Evolutionary conservation across 148 eudicot genomes (phyloP), one percentile per base, ranked within the genome.

Genomic region (Pharnaceum exiguum): DNA sequence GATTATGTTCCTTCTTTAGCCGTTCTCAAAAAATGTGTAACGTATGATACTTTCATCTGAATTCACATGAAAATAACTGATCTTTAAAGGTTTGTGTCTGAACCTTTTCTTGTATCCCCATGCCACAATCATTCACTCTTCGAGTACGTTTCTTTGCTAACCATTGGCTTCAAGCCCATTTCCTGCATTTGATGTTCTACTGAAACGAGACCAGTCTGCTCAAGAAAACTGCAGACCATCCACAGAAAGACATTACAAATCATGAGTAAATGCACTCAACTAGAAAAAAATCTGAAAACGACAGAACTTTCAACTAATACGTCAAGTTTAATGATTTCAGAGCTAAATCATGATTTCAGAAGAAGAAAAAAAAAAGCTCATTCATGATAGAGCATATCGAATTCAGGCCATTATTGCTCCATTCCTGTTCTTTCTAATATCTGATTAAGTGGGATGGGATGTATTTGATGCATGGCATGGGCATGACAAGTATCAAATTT

Each of bases 171-270:
- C 77, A 91, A 76, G 43, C 95, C 96, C 52, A 91, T 77, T 71
- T 88, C 98, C 67, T 79, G 74, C 96, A 91, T 83, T 71, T 91
- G 98, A 67, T 85, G 73, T 59, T 91, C 84, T 11, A 88, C 77
- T 15, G 96, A 72, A 51, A 91, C 98, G 31, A 91, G 69, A 36
- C 98, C 98, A 9, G 90, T 91, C 71, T 87, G 77, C 24, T 78
- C 96, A 28, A 91, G 98, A 71, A 91, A 91, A 21, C 98, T 91
- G 84, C 74, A 63, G 10, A 19, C 4, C 1, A 1, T 16, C 39
- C 22, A 52, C 31, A 16, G 11, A 25, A 33, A 17, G 10, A 10
- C 17, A n/a, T n/a, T n/a, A 33, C 16, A 30, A 3, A 52, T 32
- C 21, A 52, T 32, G 25, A 19, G n/a, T n/a, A n/a, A n/a, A n/a